These are phyloP conservation scores for Beauveria varroae DNA, from an alignment of 2,329 filamentous ascomycete genomes.

Conservation along the genomic window DNA sequence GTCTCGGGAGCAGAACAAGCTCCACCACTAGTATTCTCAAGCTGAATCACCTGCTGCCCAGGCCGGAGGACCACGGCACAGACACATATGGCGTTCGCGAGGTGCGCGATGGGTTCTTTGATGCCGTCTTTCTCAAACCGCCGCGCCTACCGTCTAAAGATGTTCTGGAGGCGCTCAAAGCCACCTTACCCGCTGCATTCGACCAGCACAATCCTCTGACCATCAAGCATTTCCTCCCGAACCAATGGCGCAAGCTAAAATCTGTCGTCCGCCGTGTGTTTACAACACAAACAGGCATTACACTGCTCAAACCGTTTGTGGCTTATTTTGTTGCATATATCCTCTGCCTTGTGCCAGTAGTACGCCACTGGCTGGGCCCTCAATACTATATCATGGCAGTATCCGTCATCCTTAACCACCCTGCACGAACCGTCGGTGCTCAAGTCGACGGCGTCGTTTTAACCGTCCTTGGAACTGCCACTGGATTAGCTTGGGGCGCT, in stretches of 20 bases:
- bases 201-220: slow-evolving; percentile 40
- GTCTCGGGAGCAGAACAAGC: slow-evolving; percentile 17
- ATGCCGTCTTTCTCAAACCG: slow-evolving; percentile 39
- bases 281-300: slow-evolving; percentile 44
- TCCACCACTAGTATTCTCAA: slow-evolving; percentile 25
- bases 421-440: slow-evolving; percentile 46
- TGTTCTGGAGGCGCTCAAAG: slow-evolving; percentile 32
- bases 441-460: slow-evolving; percentile 49
- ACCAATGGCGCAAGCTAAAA: slow-evolving; percentile 37
- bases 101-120: slow-evolving; percentile 39
- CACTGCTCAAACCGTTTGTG: slow-evolving; percentile 44
- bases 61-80: slow-evolving; percentile 26
- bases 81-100: slow-evolving; percentile 37
- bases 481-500: slow-evolving; percentile 48
- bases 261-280: slow-evolving; percentile 31
- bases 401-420: slow-evolving; percentile 51
- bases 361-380: slow-evolving; percentile 42
- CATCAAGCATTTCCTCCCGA: slow-evolving; percentile 36
- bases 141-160: slow-evolving; percentile 26
- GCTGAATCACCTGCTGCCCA: slow-evolving; percentile 26
- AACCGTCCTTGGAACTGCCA: slow-evolving; percentile 45
- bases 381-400: slow-evolving; percentile 50
- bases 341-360: slow-evolving; percentile 43
- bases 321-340: slow-evolving; percentile 50
- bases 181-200: slow-evolving; percentile 39